Evolutionary conservation across 2,329 filamentous ascomycete genomes (phyloP).

Genomic region (Macrophomina pseudophaseolina): DNA sequence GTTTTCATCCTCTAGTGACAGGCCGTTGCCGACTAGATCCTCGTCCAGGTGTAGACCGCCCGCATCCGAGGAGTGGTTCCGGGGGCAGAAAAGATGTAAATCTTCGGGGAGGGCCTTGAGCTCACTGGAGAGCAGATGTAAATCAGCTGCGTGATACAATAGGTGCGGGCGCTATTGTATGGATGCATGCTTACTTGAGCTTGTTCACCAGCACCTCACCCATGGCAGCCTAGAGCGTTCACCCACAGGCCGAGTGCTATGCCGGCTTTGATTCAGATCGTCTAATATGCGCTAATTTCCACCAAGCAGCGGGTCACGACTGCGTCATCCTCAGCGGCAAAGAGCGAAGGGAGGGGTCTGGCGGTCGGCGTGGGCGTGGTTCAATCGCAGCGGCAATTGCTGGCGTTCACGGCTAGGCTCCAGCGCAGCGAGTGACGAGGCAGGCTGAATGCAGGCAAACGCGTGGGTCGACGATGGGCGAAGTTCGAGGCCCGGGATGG

Average conservation of each 20-base stretch:
- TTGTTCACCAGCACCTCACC: slow-evolving; percentile 24
- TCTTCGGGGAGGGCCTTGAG: slow-evolving; percentile 44
- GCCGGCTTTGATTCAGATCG: neutral
- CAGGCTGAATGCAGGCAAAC: neutral
- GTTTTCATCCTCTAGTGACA: slow-evolving; percentile 36
- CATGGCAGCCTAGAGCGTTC: slow-evolving; percentile 7
- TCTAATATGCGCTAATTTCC: neutral
- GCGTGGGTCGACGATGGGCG: neutral
- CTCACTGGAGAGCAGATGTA: slow-evolving; percentile 35
- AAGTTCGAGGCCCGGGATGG: neutral
- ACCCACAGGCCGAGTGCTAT: neutral
- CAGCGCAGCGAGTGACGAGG: neutral
- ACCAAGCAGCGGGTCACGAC: neutral
- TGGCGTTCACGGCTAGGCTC: neutral
- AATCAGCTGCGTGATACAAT: neutral
- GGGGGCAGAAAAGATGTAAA: slow-evolving; percentile 57
- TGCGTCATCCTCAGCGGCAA: slow-evolving; percentile 5
- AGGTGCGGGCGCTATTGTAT: neutral
- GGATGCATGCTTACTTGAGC: slow-evolving; percentile 16
- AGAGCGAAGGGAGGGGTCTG: neutral
- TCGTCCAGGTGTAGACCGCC: slow-evolving; percentile 50
- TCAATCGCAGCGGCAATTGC: neutral
- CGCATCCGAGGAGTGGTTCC: slow-evolving; percentile 39
- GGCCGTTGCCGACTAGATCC: slow-evolving; percentile 42
- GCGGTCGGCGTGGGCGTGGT: neutral